phyloP scores from a whole-genome alignment of 805 yeast genomes.

The Nakazawaea ishiwadae region DNA sequence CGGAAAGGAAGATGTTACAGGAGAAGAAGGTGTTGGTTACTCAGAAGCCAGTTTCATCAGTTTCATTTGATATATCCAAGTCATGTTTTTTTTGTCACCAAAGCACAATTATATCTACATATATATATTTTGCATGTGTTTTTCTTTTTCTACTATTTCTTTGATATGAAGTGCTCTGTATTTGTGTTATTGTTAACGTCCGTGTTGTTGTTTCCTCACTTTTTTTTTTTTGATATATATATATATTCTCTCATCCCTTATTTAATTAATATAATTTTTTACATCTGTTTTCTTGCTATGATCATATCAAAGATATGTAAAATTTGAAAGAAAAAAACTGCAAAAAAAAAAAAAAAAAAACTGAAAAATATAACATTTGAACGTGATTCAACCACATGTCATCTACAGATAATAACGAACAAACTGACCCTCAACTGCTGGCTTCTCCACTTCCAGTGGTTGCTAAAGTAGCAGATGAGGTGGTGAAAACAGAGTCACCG shows the following conservation, averaged over 20 bases:
- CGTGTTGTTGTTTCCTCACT: constrained; percentile 1
- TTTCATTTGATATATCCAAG: constrained; percentile 19
- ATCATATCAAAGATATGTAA: too few species aligned
- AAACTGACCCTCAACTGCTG: too few species aligned
- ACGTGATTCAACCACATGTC: too few species aligned
- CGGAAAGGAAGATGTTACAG: constrained; percentile 30
- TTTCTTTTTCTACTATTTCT: background rate
- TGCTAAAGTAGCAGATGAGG: too few species aligned
- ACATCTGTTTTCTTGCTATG: too few species aligned
- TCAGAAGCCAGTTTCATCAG: constrained; percentile 79
- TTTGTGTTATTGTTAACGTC: too few species aligned
- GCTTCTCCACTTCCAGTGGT: background rate
- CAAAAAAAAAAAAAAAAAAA: background rate
- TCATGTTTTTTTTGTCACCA: too few species aligned
- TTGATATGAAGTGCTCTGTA: too few species aligned
- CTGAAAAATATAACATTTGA: background rate
- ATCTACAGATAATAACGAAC: too few species aligned
- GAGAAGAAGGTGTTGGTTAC: constrained; percentile 64
- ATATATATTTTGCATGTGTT: background rate
- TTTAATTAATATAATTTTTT: background rate
- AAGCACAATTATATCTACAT: background rate
- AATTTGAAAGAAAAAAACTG: background rate
- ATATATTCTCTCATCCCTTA: background rate
- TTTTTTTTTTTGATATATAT: background rate
- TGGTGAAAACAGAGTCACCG: constrained; percentile 13